Percentiles rank a stretch among this genome's conserved stretches.
These are phyloP conservation scores for Gnomoniopsis smithogilvyi DNA, from an alignment of 2,329 filamentous ascomycete species.

Conservation along the genomic window DNA sequence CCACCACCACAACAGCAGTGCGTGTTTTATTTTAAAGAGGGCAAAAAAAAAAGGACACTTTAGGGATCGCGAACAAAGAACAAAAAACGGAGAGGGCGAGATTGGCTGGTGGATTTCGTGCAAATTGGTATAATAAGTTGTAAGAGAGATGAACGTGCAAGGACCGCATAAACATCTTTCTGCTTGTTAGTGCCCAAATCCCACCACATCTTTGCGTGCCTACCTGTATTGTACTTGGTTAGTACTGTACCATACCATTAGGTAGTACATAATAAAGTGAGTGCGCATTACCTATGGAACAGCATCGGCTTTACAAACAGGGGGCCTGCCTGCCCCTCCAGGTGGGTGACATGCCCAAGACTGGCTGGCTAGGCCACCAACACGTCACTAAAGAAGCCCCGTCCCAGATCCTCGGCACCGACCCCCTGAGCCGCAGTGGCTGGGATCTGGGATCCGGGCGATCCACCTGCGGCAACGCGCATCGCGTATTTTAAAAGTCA, in stretches of 20 bases:
- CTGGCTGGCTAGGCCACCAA: neutral
- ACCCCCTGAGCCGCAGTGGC: neutral
- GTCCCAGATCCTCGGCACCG: neutral
- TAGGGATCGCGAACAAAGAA: neutral
- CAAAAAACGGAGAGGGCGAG: constrained; percentile 17
- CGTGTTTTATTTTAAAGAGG: neutral
- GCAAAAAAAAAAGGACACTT: constrained; percentile 1
- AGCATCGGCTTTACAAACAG: too few species aligned
- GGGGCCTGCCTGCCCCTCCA: too few species aligned
- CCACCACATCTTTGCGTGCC: too few species aligned
- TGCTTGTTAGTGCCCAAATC: neutral
- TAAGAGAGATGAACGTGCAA: constrained; percentile 10
- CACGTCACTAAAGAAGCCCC: neutral
- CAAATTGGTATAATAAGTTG: constrained; percentile 16
- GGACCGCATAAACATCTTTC: neutral
- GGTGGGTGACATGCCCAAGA: too few species aligned
- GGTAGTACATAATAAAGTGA: too few species aligned
- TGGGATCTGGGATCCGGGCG: neutral
- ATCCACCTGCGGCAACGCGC: too few species aligned
- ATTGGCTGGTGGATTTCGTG: constrained; percentile 17
- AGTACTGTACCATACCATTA: too few species aligned
- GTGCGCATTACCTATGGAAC: too few species aligned
- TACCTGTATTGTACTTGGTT: too few species aligned
- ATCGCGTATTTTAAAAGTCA: neutral
- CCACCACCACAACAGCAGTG: neutral